Evolutionary conservation across 345 rosid species (phyloP).

Genomic region (Mercurialis annua): DNA sequence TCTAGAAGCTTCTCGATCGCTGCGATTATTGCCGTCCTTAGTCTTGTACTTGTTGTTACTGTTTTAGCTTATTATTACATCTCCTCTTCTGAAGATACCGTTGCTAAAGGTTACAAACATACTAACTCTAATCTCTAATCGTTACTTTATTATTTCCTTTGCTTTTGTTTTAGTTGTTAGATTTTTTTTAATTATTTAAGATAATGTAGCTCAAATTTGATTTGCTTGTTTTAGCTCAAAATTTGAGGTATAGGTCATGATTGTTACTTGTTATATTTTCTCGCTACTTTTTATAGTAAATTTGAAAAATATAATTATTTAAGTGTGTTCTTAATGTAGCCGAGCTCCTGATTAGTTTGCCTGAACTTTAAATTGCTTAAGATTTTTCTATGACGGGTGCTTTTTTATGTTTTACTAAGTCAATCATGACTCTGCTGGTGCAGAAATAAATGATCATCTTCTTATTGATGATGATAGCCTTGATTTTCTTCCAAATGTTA

Average conservation of each 20-base stretch:
- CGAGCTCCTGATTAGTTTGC: neutral
- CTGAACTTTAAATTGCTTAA: neutral
- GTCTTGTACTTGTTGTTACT: slow-evolving; percentile 54
- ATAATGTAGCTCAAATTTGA: neutral
- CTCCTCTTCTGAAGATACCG: slow-evolving; percentile 41
- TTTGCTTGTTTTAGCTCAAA: neutral
- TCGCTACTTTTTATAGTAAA: neutral
- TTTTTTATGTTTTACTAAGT: neutral
- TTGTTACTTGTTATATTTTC: neutral
- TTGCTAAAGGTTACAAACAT: slow-evolving; percentile 44
- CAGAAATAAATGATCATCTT: slow-evolving; percentile 36
- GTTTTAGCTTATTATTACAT: slow-evolving; percentile 60
- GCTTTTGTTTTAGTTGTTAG: neutral
- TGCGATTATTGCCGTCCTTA: slow-evolving; percentile 45
- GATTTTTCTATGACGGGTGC: neutral
- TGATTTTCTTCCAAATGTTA: slow-evolving; percentile 81
- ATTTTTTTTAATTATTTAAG: neutral
- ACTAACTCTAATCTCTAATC: too few relatives aligned
- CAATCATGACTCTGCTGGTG: slow-evolving; percentile 20
- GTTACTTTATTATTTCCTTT: neutral
- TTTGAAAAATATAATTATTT: neutral
- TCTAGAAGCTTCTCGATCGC: slow-evolving; percentile 50
- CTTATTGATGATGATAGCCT: slow-evolving; percentile 44
- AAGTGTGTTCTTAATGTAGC: too few relatives aligned
- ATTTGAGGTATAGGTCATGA: neutral